These are phyloP conservation scores for Geotrichum siamense DNA, from an alignment of 1,139 yeast species.

Conservation along the genomic window DNA sequence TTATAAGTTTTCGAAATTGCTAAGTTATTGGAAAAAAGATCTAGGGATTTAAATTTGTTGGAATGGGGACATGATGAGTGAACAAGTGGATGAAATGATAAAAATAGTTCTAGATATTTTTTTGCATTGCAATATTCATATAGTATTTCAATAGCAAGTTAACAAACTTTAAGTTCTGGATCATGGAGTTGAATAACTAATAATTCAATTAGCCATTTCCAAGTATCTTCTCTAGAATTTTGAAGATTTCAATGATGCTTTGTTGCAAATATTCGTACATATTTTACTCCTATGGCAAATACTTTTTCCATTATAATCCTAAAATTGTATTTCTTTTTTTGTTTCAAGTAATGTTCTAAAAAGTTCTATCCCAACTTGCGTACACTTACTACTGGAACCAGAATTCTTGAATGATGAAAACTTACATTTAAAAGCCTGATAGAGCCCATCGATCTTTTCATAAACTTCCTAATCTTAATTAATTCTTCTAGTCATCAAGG, in stretches of 20 bases:
- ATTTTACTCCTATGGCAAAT: conserved; percentile 48
- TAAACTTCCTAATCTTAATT: conserved; percentile 70
- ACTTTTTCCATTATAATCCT: conserved; percentile 63
- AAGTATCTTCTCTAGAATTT: conserved; percentile 26
- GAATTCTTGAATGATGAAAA: conserved; percentile 57
- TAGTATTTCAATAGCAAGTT: conserved; percentile 46
- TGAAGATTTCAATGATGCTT: conserved; percentile 44
- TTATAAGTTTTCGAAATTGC: conserved; percentile 58
- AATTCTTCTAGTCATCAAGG: conserved; percentile 72
- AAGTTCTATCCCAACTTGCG: conserved; percentile 65
- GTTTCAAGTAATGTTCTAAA: conserved; percentile 59
- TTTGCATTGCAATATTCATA: conserved; percentile 43
- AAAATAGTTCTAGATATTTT: conserved; percentile 40
- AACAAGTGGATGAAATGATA: conserved; percentile 41
- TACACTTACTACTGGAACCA: conserved; percentile 48
- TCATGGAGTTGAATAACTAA: conserved; percentile 70
- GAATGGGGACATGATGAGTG: conserved; percentile 42
- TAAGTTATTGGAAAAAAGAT: conserved; percentile 53
- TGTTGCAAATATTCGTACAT: conserved; percentile 52
- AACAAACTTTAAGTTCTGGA: conserved; percentile 48
- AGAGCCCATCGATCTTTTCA: conserved; percentile 77
- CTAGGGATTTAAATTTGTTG: conserved; percentile 49
- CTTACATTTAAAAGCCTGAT: conserved; percentile 86
- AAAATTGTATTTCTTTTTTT: conserved; percentile 66
- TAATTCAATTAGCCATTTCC: conserved; percentile 41